Conservation (phyloP, 805 yeast species). For the Candida incommunis region DNA sequence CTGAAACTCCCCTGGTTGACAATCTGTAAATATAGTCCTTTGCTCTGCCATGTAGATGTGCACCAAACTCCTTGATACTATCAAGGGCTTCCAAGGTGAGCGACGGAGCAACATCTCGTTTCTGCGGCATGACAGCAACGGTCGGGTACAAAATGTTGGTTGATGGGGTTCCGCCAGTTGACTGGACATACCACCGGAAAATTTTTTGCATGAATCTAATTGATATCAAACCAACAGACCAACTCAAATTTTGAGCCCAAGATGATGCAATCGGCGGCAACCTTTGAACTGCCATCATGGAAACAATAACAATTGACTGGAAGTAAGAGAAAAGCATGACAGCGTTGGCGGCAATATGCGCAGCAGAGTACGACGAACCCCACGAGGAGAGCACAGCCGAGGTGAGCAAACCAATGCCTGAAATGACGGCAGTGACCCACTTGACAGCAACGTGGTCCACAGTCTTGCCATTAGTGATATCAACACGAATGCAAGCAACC, state of each 20-base stretch:
- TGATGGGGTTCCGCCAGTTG: slow-evolving; percentile 81
- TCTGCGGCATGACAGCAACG: slow-evolving; percentile 60
- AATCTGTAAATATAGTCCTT: background rate
- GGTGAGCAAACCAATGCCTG: slow-evolving; percentile 72
- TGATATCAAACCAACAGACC: slow-evolving; percentile 89
- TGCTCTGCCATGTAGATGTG: background rate
- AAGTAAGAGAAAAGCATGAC: slow-evolving; percentile 73
- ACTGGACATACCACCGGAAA: slow-evolving; percentile 86
- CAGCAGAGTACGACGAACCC: slow-evolving; percentile 82
- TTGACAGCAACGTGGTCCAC: slow-evolving; percentile 69
- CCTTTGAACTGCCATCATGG: slow-evolving; percentile 73
- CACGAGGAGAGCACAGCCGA: slow-evolving; percentile 74
- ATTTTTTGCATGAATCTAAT: slow-evolving; percentile 71
- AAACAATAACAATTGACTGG: slow-evolving; percentile 73
- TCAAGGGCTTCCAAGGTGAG: slow-evolving; percentile 30
- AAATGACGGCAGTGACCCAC: slow-evolving; percentile 88
- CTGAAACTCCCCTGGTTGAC: background rate
- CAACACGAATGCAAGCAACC: slow-evolving; percentile 64
- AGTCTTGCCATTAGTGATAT: slow-evolving; percentile 63
- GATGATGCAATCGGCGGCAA: slow-evolving; percentile 88
- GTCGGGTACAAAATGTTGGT: slow-evolving; percentile 44
- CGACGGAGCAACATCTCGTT: slow-evolving; percentile 25
- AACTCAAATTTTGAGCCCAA: slow-evolving; percentile 83
- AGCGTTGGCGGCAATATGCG: slow-evolving; percentile 78
- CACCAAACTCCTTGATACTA: background rate